Evolutionary conservation across 2,329 filamentous ascomycete species (phyloP).

Genomic region (Aureobasidium sp.): DNA sequence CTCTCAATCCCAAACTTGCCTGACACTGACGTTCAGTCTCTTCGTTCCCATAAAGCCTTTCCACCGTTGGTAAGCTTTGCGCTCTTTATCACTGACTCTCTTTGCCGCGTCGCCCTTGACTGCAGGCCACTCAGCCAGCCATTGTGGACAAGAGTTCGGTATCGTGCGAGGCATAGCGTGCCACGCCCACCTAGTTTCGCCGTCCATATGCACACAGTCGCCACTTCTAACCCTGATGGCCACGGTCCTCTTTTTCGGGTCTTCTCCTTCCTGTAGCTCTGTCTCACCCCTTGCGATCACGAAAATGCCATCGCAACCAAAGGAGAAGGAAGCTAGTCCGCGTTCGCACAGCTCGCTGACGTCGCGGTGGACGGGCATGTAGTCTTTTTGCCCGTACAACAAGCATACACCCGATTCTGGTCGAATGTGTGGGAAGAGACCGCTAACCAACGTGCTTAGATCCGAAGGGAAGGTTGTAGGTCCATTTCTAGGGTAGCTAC

Average conservation of each 20-base stretch:
- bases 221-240: conserved; percentile 14
- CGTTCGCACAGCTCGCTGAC: conserved; percentile 14
- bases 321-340: conserved; percentile 12
- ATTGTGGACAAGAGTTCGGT: conserved; percentile 12
- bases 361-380: conserved; percentile 16
- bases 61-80: conserved; percentile 29
- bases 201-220: conserved; percentile 13
- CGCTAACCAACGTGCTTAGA: conserved; percentile 7
- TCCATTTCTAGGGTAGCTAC: conserved; percentile 11
- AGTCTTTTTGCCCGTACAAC: conserved; percentile 15
- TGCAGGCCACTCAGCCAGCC: conserved; percentile 16
- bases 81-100: conserved; percentile 4
- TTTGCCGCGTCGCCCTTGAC: conserved; percentile 24
- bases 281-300: conserved; percentile 12
- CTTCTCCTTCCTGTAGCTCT: conserved; percentile 15
- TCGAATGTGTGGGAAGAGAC: conserved; percentile 13
- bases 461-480: conserved; percentile 13
- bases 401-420: conserved; percentile 14
- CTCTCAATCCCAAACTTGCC: conserved; percentile 30
- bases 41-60: conserved; percentile 31
- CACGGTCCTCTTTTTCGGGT: conserved; percentile 16
- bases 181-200: conserved; percentile 16
- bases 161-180: conserved; percentile 16
- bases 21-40: conserved; percentile 31
- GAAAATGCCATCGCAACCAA: conserved; percentile 16